Base-by-base conservation (phyloP, 2,329 filamentous ascomycete genomes). In the Venturia pyrina region DNA sequence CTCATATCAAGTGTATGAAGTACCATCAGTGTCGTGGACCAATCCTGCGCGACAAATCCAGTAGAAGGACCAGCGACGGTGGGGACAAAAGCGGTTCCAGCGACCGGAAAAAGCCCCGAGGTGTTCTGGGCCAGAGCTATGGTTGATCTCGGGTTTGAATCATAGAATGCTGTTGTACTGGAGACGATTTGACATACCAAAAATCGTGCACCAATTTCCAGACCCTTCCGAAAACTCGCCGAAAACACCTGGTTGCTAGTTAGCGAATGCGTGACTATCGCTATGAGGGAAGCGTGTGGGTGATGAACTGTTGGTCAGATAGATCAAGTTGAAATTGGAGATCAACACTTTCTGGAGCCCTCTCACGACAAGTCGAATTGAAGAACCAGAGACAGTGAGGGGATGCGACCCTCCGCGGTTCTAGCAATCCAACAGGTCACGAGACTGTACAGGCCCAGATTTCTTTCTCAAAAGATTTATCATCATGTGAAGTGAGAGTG, bases 81-180 rank as follows among this genome's bases (percentile, higher is more conserved):
- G 1, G 1, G 13, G 53, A 10, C 21, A 15, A 15, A 15, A n/a
- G 28, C 28, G 32, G 53, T 34, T 59, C 32, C 37, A 37, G 53
- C 32, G 13, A 59, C 53, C 15, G 3, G n/a, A n/a, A 19, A n/a
- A 37, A 40, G 32, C 17, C 15, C 13, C 24, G 32, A 37, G 53
- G 53, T 37, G 53, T 59, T 37, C 28, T 59, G 53, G 53, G 53
- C 15, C 53, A 59, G 53, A 59, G 53, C 53, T 59, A 59, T 59
- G 53, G 32, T 6, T n/a, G 19, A 17, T 21, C 11, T 28, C 48
- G 21, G 21, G 48, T 53, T 53, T 28, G 24, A 32, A 53, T 28
- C 48, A 53, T 53, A 53, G 48, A 24, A 53, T 28, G 21, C 4
- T 53, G 21, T 21, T 28, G 21, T 53, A 21, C 48, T 32, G 19